Evolutionary conservation across 768 basidiomycete species (phyloP), one percentile per base, ranked within the genome.

Genomic region (Termitomyces sp.): DNA sequence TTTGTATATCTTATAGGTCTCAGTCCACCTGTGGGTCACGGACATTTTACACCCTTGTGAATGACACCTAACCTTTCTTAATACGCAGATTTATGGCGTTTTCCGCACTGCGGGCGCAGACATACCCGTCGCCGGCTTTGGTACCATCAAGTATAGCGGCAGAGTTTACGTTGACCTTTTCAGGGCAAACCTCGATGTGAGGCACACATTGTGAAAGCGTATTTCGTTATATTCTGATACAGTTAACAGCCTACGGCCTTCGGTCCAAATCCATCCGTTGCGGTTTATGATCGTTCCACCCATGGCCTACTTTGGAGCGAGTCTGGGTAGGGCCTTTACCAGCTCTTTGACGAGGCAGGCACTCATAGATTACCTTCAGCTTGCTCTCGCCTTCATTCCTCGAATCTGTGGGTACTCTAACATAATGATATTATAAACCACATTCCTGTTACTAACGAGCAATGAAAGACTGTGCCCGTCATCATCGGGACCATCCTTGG

Each of bases 401-500:
- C 54, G 73, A 80, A 61, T 61, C 71, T 15, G 78, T 78, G 61
- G 68, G 75, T 55, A 40, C 24, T 36, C 22, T 24, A 32, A 6
- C 40, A 36, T n/a, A n/a, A n/a, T n/a, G n/a, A n/a, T 38, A 24
- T 28, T 35, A 15, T 38, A 28, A 33, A 11, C 13, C 20, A 42
- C 8, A 9, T 35, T 16, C 9, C 3, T 28, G 28, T 32, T 50
- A 13, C 42, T 65, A 16, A 61, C 15, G 40, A 56, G 48, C 22
- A 13, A 16, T 53, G 12, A 9, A 58, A 84, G 82, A 76, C 80
- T 33, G 78, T 78, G 3, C 77, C 82, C 32, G 69, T 70, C 33
- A 73, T 83, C 24, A 65, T 87, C 22, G 72, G 75, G 2, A 73
- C 70, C 7, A 76, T 88, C 45, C 78, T 86, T 59, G 71, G 71